Base-by-base conservation (phyloP, 2,329 filamentous ascomycete genomes). In the Aspergillus caelatus region DNA sequence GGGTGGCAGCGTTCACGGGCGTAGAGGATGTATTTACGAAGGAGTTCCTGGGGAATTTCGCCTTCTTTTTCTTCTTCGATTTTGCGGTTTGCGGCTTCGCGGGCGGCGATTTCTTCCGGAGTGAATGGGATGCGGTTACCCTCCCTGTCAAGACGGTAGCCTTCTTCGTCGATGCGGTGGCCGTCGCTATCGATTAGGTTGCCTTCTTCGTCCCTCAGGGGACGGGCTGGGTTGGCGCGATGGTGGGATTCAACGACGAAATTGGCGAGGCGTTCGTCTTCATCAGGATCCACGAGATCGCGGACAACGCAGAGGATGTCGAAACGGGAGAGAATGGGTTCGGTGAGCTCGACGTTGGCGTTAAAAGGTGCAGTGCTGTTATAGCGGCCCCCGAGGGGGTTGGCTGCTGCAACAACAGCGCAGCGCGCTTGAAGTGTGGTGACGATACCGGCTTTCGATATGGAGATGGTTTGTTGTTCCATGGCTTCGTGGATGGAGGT, bases 391-490 rank as follows among this genome's bases (percentile, higher is more conserved):
- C 94, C 94, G 65, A 96, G 94, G 0, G 95, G 95, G 80, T 99
- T 99, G 71, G 95, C 95, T 1, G 95, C 95, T 19, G 95, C 95
- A 68, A 99, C 93, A 70, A 99, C 96, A 60, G 94, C 93, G 77
- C 95, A 99, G 45, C 95, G 91, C 50, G 95, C 95, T 78, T 99
- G 94, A 0, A 99, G 84, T 0, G 95, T 98, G 1, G 95, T 99
- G 50, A 99, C 95, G 65, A 99, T 99, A 79, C 95, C 95, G 0
- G 95, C 95, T 78, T 99, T 99, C 68, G 93, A 97, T 74, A 99
- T 99, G 65, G 94, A 98, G 70, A 99, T 99, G 1, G 95, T 99
- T 81, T 99, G 95, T 80, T 99, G 95, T 79, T 99, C 95, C 95
- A 99, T 99, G 64, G 95, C 95, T 84, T 99, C 95, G 85, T 99